phyloP scores from a whole-genome alignment of 2,329 filamentous ascomycete genomes.

The Ceratocystis harringtonii region DNA sequence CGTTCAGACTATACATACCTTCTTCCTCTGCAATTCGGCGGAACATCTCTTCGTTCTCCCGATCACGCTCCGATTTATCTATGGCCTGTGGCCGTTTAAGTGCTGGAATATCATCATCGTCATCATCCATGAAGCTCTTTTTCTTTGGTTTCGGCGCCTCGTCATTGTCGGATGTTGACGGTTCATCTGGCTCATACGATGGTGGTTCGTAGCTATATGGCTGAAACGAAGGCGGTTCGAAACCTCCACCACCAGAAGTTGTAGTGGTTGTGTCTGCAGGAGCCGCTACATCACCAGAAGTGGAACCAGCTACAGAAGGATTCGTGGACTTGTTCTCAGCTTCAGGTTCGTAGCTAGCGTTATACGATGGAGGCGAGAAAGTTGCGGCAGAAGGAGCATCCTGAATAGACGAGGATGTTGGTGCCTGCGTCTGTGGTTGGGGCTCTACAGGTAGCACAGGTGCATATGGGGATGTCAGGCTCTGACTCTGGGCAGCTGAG shows the following conservation, averaged over 20 bases:
- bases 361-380: slow-evolving; percentile 30
- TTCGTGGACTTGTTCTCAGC: slow-evolving; percentile 6
- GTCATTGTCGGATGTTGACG: slow-evolving; percentile 28
- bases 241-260: slow-evolving; percentile 28
- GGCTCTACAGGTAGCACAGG: neutral
- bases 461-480: slow-evolving; percentile 4
- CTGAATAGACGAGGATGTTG: neutral
- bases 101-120: slow-evolving; percentile 52
- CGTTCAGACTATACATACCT: slow-evolving; percentile 33
- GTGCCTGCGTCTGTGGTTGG: slow-evolving; percentile 21
- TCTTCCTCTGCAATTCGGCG: slow-evolving; percentile 66
- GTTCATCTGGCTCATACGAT: slow-evolving; percentile 38
- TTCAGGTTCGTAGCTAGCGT: slow-evolving; percentile 26
- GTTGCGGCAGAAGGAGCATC: neutral
- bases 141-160: slow-evolving; percentile 49
- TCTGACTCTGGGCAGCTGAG: neutral
- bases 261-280: neutral
- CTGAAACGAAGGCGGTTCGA: slow-evolving; percentile 48
- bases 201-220: slow-evolving; percentile 44
- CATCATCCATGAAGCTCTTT: slow-evolving; percentile 68
- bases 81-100: slow-evolving; percentile 31
- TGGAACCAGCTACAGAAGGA: neutral
- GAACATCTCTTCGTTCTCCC: slow-evolving; percentile 73
- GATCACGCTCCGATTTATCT: slow-evolving; percentile 54
- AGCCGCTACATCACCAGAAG: neutral